phyloP scores from a whole-genome alignment of 2,329 filamentous ascomycete species.

The Aspergillus tamarii region DNA sequence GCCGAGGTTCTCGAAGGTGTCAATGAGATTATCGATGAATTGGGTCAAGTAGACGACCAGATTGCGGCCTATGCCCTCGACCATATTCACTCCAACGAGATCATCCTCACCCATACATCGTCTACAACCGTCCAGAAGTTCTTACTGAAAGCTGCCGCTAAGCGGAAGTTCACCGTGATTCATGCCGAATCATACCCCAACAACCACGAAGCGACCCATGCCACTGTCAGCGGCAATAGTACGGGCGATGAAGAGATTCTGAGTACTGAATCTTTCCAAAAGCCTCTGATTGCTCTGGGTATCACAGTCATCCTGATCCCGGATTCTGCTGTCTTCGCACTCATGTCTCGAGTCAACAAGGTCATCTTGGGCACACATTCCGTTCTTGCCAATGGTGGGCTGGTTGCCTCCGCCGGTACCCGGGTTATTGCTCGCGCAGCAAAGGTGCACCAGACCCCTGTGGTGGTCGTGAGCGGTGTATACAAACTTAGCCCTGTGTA shows the following conservation, averaged over 20 bases:
- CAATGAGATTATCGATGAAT: slow-evolving; percentile 92
- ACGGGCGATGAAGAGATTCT: slow-evolving; percentile 53
- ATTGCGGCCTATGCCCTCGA: slow-evolving; percentile 87
- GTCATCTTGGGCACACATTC: slow-evolving; percentile 87
- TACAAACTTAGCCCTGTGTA: slow-evolving; percentile 94
- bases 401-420: slow-evolving; percentile 83
- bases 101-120: slow-evolving; percentile 85
- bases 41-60: slow-evolving; percentile 89
- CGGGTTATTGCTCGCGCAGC: slow-evolving; percentile 83
- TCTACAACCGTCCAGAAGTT: slow-evolving; percentile 88
- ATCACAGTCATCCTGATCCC: slow-evolving; percentile 82
- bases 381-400: slow-evolving; percentile 83
- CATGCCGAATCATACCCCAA: slow-evolving; percentile 76
- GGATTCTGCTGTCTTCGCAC: slow-evolving; percentile 83
- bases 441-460: slow-evolving; percentile 77
- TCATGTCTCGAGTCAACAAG: slow-evolving; percentile 95
- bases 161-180: slow-evolving; percentile 89
- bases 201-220: slow-evolving; percentile 66
- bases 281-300: slow-evolving; percentile 75
- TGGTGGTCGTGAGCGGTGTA: slow-evolving; percentile 86
- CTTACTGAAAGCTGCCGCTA: slow-evolving; percentile 80
- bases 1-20: slow-evolving; percentile 94
- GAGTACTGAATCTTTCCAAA: slow-evolving; percentile 64
- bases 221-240: slow-evolving; percentile 60
- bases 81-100: slow-evolving; percentile 90